Percentiles rank a stretch among this genome's conserved stretches.
These are phyloP conservation scores for Malbranchea cinnamomea DNA, from an alignment of 2,329 filamentous ascomycete species.

Conservation along the genomic window DNA sequence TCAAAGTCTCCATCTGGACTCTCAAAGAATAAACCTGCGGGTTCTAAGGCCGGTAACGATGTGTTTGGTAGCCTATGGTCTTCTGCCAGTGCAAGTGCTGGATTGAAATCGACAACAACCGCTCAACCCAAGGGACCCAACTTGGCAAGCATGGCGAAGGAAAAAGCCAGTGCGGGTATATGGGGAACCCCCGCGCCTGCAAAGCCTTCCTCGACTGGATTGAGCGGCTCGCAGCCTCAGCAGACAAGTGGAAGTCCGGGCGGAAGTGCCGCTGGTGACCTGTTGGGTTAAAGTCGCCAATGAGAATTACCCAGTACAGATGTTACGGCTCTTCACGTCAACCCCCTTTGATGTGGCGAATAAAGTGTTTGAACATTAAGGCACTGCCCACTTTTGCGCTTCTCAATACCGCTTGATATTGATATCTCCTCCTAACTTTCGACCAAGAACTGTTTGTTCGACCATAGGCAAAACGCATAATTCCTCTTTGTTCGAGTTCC, in stretches of 20 bases:
- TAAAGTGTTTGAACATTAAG: too few relatives aligned
- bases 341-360: too few relatives aligned
- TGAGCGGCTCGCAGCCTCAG: conserved; percentile 13
- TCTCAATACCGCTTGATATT: too few relatives aligned
- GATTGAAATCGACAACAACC: conserved; percentile 57
- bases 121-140: conserved; percentile 53
- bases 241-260: conserved; percentile 20
- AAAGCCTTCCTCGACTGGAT: conserved; percentile 22
- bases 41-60: conserved; percentile 50
- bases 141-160: conserved; percentile 90
- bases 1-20: conserved; percentile 22
- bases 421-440: too few relatives aligned
- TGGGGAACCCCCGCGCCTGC: conserved; percentile 60
- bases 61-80: conserved; percentile 81
- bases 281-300: conserved; percentile 27
- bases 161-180: conserved; percentile 86
- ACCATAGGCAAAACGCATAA: too few relatives aligned
- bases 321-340: too few relatives aligned
- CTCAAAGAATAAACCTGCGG: conserved; percentile 33
- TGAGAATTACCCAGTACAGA: too few relatives aligned
- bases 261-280: conserved; percentile 26
- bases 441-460: too few relatives aligned
- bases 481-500: too few relatives aligned
- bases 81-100: conserved; percentile 49
- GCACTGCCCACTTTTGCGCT: too few relatives aligned